Percentiles rank a stretch among this genome's conserved stretches.
Evolutionary conservation across 768 basidiomycete genomes (phyloP).

Genomic region (Suillus subaureus): DNA sequence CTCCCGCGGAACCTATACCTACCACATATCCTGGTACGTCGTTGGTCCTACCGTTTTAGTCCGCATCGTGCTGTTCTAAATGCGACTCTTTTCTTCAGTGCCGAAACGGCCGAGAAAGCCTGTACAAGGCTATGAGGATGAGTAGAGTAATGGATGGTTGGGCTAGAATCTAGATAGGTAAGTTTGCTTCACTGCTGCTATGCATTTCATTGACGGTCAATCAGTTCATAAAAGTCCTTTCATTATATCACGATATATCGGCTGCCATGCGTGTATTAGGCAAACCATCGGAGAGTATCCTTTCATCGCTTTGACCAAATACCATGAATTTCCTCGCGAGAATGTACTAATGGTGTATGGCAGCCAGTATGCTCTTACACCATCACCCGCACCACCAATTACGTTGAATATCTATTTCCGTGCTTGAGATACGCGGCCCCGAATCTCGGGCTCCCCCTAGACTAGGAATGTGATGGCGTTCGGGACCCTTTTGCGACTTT

Average conservation of each 20-base stretch:
- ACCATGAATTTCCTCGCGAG: not conserved
- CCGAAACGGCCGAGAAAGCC: conserved; percentile 70
- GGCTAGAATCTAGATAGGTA: conserved; percentile 14
- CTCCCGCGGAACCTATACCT: conserved; percentile 68
- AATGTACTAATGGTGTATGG: not conserved
- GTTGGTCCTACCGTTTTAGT: not conserved
- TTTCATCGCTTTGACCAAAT: not conserved
- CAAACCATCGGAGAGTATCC: not conserved
- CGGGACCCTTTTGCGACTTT: not conserved
- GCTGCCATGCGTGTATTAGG: not conserved
- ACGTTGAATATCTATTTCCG: not conserved
- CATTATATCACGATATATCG: not conserved
- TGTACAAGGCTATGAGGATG: conserved; percentile 77
- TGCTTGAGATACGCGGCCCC: not conserved
- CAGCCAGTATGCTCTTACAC: not conserved
- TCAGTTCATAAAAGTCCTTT: not conserved
- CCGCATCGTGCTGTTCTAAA: conserved; percentile 3
- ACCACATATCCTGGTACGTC: conserved; percentile 78
- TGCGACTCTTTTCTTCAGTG: conserved; percentile 41
- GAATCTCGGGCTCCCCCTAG: not conserved
- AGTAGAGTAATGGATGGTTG: conserved; percentile 24
- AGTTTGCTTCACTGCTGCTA: not conserved
- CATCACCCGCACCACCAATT: not conserved
- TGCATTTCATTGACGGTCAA: not conserved
- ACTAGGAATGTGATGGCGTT: not conserved